Percentiles rank a stretch among this genome's conserved stretches.
Conservation (phyloP, 805 yeast species). For the Lipomyces starkeyi region DNA sequence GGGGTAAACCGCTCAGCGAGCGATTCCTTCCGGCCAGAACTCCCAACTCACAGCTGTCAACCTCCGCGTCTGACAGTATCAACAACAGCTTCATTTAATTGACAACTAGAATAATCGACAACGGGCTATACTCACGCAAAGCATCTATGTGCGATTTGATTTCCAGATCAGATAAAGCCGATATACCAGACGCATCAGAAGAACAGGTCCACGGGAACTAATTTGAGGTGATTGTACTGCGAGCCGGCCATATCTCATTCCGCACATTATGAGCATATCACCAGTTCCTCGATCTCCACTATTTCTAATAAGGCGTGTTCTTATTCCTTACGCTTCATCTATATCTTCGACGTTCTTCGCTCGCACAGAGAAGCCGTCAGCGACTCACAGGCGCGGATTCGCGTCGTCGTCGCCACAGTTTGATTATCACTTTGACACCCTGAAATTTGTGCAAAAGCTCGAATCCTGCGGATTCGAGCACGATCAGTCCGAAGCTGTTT, state of each 20-base stretch:
- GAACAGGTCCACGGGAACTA: neutral
- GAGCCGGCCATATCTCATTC: neutral
- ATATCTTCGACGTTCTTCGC: neutral
- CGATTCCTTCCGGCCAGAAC: neutral
- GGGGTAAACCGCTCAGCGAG: neutral
- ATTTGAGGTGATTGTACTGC: neutral
- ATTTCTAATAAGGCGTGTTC: neutral
- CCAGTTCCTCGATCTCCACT: neutral
- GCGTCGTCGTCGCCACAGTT: neutral
- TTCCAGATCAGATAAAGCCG: no score
- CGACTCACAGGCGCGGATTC: neutral
- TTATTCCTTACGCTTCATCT: neutral
- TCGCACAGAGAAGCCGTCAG: neutral
- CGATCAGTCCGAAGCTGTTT: conserved; percentile 80
- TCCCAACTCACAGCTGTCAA: no score
- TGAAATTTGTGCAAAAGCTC: conserved; percentile 69
- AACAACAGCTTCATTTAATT: no score
- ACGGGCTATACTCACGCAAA: no score
- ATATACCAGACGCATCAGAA: no score
- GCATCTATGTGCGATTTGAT: no score
- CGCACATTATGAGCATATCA: neutral
- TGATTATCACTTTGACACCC: conserved; percentile 69
- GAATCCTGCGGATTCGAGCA: conserved; percentile 74
- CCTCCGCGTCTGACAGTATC: no score
- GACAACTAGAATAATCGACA: no score